Conservation (phyloP, 2,329 filamentous ascomycete species). For the Coniochaeta hoffmannii region DNA sequence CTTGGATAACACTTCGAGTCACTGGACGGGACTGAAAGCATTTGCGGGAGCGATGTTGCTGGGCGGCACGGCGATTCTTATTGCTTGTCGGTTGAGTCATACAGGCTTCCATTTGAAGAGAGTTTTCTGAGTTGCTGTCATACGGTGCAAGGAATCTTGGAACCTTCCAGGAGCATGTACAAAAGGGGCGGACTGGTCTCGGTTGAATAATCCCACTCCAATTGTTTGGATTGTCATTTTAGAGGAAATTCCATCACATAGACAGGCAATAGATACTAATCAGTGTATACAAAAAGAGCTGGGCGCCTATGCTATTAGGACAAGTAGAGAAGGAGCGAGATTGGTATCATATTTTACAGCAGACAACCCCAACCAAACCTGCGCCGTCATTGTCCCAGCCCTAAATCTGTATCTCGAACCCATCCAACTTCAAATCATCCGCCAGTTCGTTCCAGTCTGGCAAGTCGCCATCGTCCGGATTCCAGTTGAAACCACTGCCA, state of each 20-base stretch:
- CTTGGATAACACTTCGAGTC: constrained; percentile 1
- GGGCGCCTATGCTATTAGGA: no score
- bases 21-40: constrained; percentile 8
- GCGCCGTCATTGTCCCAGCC: not conserved
- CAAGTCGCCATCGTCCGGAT: not conserved
- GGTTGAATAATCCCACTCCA: no score
- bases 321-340: not conserved
- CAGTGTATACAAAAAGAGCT: no score
- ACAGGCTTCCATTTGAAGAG: not conserved
- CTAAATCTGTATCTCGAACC: not conserved
- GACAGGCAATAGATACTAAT: no score
- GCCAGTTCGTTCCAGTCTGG: constrained; percentile 1
- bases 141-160: not conserved
- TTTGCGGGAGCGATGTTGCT: constrained; percentile 8
- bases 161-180: no score
- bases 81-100: not conserved
- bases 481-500: not conserved
- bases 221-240: no score
- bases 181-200: no score
- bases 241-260: no score
- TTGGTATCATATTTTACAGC: not conserved
- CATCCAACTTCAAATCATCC: not conserved
- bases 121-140: not conserved
- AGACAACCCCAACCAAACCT: not conserved
- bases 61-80: not conserved